These are phyloP conservation scores for Boletus reticulatus DNA, from an alignment of 768 basidiomycete genomes.

Conservation along the genomic window DNA sequence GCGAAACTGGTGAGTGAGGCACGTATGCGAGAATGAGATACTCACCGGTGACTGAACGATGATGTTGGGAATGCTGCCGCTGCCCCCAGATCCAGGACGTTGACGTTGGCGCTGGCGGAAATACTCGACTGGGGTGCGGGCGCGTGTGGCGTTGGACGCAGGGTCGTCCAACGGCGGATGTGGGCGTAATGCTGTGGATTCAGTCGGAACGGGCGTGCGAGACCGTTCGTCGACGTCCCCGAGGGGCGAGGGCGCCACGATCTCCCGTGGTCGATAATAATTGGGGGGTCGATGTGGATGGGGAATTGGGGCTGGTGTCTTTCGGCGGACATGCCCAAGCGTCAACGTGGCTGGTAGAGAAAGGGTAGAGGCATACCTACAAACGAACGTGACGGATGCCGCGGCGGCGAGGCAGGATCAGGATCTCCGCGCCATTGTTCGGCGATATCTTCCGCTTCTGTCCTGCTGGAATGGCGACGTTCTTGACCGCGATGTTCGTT, in stretches of 20 bases:
- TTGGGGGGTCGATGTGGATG: constrained; percentile 12
- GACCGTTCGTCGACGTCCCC: constrained; percentile 19
- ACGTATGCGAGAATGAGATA: not conserved
- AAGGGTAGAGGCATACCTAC: constrained; percentile 12
- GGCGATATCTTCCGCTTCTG: constrained; percentile 24
- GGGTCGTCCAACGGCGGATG: constrained; percentile 5
- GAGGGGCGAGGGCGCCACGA: constrained; percentile 24
- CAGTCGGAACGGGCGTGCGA: constrained; percentile 14
- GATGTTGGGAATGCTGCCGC: constrained; percentile 39
- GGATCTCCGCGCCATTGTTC: constrained; percentile 34
- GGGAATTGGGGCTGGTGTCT: constrained; percentile 18
- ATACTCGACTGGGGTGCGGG: constrained; percentile 20
- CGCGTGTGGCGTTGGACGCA: constrained; percentile 9
- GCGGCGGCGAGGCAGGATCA: constrained; percentile 17
- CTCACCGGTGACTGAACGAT: constrained; percentile 48
- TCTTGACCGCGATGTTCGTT: constrained; percentile 17
- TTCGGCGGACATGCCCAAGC: not conserved
- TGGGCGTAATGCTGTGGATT: not conserved
- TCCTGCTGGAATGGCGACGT: constrained; percentile 17
- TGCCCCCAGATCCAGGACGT: constrained; percentile 31
- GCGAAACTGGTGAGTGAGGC: not conserved
- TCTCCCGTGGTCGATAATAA: constrained; percentile 33
- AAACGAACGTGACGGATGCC: constrained; percentile 16
- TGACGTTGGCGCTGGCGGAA: constrained; percentile 28
- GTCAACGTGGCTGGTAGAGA: constrained; percentile 1